Percentiles rank a stretch among this genome's conserved stretches.
phyloP scores from a whole-genome alignment of 148 eudicot genomes.

The Suaeda aralocaspica region DNA sequence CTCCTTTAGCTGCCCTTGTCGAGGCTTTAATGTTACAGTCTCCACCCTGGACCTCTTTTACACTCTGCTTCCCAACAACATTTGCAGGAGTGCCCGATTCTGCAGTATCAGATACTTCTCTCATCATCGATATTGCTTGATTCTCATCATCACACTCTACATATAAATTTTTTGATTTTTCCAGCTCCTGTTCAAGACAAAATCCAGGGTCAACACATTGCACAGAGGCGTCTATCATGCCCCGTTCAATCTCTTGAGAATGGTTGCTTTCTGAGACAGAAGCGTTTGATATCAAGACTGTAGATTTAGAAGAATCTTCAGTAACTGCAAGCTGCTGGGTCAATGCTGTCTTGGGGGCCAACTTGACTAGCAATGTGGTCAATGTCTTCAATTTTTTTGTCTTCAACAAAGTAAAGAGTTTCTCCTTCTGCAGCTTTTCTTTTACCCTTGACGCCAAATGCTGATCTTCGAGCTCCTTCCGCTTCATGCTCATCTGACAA shows the following conservation, averaged over 20 bases:
- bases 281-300: background rate
- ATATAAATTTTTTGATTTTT: constrained; percentile 11
- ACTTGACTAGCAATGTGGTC: background rate
- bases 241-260: constrained; percentile 2
- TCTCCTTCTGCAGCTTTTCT: constrained; percentile 23
- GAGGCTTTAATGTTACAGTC: background rate
- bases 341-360: background rate
- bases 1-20: background rate
- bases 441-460: constrained; percentile 23
- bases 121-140: constrained; percentile 14
- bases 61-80: background rate
- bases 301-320: background rate
- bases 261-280: constrained; percentile 9
- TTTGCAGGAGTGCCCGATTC: background rate
- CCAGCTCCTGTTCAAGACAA: constrained; percentile 7
- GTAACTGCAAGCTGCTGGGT: background rate
- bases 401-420: background rate
- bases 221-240: constrained; percentile 4
- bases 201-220: background rate
- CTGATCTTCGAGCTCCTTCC: constrained; percentile 15
- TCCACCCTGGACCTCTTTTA: background rate
- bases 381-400: background rate
- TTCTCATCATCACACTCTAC: constrained; percentile 18
- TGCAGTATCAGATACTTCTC: constrained; percentile 6
- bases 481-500: constrained; percentile 22